phyloP scores from a whole-genome alignment of 371 early-diverging fungal genomes.

The Apophysomyces elegans region DNA sequence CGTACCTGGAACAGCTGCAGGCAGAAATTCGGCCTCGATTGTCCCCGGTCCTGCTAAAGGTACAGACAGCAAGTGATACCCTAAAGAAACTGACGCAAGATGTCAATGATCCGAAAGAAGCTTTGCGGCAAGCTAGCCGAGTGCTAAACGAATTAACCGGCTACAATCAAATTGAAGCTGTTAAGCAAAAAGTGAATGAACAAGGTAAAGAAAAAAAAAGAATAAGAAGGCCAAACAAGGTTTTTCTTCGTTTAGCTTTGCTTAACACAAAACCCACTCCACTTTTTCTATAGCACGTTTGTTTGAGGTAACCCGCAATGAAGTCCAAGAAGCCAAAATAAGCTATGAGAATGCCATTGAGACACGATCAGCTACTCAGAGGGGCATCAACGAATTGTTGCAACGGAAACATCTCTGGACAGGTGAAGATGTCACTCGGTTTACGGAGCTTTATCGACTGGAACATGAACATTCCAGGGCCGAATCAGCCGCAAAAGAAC shows the following conservation, averaged over 20 bases:
- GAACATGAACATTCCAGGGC: conserved; percentile 78
- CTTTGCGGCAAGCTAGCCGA: conserved; percentile 47
- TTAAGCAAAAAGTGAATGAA: conserved; percentile 73
- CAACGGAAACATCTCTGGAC: conserved; percentile 90
- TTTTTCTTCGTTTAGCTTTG: conserved; percentile 1
- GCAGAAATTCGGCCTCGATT: conserved; percentile 33
- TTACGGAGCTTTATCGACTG: conserved; percentile 84
- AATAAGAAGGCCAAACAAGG: not conserved
- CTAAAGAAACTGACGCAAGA: conserved; percentile 41
- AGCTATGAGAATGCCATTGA: conserved; percentile 73
- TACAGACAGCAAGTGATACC: conserved; percentile 33
- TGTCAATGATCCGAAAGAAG: conserved; percentile 53
- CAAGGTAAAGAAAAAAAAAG: conserved; percentile 49
- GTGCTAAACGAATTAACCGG: conserved; percentile 84
- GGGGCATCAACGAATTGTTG: conserved; percentile 85
- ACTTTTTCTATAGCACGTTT: conserved; percentile 43
- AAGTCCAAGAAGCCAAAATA: conserved; percentile 69
- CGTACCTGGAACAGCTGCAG: conserved; percentile 36
- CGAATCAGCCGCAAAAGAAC: conserved; percentile 64
- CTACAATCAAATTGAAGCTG: conserved; percentile 74
- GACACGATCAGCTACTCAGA: conserved; percentile 75
- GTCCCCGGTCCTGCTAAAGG: conserved; percentile 31
- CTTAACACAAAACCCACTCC: no score
- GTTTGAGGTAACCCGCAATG: conserved; percentile 56
- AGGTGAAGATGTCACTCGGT: conserved; percentile 82